Evolutionary conservation across 495 filamentous ascomycete species (phyloP), one percentile per base, ranked within the genome.

Genomic region (Aspergillus mulundensis): DNA sequence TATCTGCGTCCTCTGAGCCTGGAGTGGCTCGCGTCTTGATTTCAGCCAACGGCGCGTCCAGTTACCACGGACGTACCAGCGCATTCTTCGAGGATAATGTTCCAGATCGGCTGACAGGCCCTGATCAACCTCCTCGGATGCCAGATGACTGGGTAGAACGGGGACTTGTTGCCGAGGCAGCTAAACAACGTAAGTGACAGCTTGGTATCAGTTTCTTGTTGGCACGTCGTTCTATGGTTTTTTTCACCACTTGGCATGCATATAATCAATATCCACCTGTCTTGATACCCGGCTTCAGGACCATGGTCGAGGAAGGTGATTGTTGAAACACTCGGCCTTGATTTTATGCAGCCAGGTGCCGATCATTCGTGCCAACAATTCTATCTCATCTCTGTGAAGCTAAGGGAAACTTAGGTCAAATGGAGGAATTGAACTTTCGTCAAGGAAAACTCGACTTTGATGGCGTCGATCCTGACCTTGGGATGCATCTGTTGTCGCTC

Each of bases 371-470:
- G n/a, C n/a, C n/a, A n/a, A n/a, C n/a, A n/a, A n/a, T n/a, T n/a
- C n/a, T n/a, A n/a, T n/a, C n/a, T n/a, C n/a, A n/a, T n/a, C n/a
- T n/a, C n/a, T n/a, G n/a, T n/a, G n/a, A n/a, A n/a, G n/a, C n/a
- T n/a, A n/a, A n/a, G n/a, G n/a, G n/a, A n/a, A n/a, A n/a, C n/a
- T n/a, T 20, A 71, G 63, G 68, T 7, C 66, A 73, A 39, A 32
- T 69, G 24, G 71, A 72, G 39, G 36, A 25, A 6, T 24, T 71
- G 30, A 67, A 74, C 46, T 38, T 75, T 28, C 45, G 47, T 3
- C 39, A 60, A 36, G 57, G 59, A 1, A 66, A 63, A 25, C 55
- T 72, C 11, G 75, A 79, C 48, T 73, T 78, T 49, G 76, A 77
- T 58, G 72, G 72, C 3, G 64, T 75, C 0, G 67, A 73, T 18